These are phyloP conservation scores for Colletotrichum viniferum DNA, from an alignment of 2,329 filamentous ascomycete genomes.

Conservation along the genomic window DNA sequence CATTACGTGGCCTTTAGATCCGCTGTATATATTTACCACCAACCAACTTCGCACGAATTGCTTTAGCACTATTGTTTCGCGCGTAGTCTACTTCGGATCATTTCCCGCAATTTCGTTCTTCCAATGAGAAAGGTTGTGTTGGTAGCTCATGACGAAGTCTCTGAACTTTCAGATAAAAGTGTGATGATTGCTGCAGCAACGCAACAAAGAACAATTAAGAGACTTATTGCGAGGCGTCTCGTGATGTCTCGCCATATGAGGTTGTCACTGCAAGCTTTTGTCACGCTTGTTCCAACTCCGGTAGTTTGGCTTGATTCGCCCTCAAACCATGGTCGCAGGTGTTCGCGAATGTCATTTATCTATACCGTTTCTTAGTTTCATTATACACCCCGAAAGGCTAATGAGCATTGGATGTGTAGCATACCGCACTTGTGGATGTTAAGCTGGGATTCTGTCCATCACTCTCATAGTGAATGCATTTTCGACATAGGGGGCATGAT, in stretches of 20 bases:
- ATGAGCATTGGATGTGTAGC: background rate
- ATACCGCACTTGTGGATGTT: background rate
- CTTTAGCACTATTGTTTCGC: background rate
- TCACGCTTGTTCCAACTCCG: background rate
- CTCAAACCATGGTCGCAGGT: background rate
- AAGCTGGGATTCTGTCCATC: background rate
- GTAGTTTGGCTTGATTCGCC: background rate
- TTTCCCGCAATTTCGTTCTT: background rate
- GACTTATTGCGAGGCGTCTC: too few relatives aligned
- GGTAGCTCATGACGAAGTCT: background rate
- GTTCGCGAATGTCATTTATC: background rate
- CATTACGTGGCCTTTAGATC: too few relatives aligned
- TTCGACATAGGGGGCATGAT: background rate
- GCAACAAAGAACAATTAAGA: too few relatives aligned
- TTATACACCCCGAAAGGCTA: background rate
- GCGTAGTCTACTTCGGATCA: accelerated
- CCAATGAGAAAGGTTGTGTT: background rate
- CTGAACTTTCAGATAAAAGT: background rate
- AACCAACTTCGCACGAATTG: too few relatives aligned
- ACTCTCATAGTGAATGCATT: background rate
- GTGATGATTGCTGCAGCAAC: too few relatives aligned
- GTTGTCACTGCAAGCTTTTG: background rate
- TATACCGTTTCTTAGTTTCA: background rate
- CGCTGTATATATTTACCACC: too few relatives aligned
- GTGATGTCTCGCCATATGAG: too few relatives aligned